Conservation (phyloP, 345 rosid genomes). For the Aquilaria malaccensis region DNA sequence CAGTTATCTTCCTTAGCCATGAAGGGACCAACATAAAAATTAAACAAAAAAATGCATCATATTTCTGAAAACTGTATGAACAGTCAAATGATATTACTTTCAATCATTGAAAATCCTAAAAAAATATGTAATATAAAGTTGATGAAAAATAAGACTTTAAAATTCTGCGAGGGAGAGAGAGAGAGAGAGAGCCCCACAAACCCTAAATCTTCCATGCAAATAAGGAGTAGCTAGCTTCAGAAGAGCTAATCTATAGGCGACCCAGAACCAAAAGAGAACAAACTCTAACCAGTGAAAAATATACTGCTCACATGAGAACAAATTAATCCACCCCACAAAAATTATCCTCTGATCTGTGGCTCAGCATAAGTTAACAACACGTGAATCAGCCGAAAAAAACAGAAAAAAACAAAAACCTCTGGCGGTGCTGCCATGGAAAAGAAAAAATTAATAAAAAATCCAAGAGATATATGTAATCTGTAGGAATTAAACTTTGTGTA, state of each 20-base stretch:
- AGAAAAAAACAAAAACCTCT: neutral
- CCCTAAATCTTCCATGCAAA: conserved; percentile 19
- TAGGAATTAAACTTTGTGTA: neutral
- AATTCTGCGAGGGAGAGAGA: neutral
- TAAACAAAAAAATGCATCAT: too few relatives aligned
- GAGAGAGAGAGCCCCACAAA: conserved; percentile 17
- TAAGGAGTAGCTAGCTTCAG: conserved; percentile 6
- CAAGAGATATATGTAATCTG: neutral
- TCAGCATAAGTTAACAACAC: conserved; percentile 27
- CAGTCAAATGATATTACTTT: too few relatives aligned
- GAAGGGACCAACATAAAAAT: too few relatives aligned
- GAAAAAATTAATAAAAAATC: neutral
- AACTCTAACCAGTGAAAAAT: conserved; percentile 21
- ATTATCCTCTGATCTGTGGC: conserved; percentile 14
- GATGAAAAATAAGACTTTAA: too few relatives aligned
- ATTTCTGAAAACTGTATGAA: too few relatives aligned
- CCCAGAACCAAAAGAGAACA: conserved; percentile 30
- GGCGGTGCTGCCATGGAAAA: conserved; percentile 38
- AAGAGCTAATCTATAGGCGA: conserved; percentile 16
- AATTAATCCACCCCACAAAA: conserved; percentile 29
- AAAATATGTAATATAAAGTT: too few relatives aligned
- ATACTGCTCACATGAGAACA: conserved; percentile 37
- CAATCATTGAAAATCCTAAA: too few relatives aligned
- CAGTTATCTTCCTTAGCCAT: too few relatives aligned
- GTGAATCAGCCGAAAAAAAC: conserved; percentile 15